Conservation (phyloP, 108 stramenopile genomes). For the Ochromonas danica region DNA sequence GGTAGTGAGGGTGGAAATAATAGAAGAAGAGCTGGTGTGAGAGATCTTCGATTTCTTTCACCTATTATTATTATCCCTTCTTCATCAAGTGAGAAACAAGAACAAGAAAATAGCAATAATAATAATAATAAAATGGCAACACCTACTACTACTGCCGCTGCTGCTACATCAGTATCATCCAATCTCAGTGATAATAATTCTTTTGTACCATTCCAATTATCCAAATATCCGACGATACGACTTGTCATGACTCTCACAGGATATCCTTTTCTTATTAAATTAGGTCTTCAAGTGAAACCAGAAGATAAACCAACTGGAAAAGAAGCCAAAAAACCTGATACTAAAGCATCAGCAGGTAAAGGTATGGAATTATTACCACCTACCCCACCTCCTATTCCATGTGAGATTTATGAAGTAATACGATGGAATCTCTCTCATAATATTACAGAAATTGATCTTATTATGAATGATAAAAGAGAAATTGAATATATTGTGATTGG, state of each 20-base stretch:
- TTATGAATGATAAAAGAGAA: not conserved
- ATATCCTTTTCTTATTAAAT: too few relatives aligned
- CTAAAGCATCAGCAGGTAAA: too few relatives aligned
- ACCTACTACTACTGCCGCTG: not conserved
- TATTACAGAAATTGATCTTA: not conserved
- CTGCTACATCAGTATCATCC: not conserved
- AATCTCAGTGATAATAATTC: not conserved
- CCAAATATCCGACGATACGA: too few relatives aligned
- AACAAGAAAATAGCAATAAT: not conserved
- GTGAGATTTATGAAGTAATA: too few relatives aligned
- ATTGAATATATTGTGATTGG: not conserved
- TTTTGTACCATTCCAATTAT: too few relatives aligned
- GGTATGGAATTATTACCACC: too few relatives aligned
- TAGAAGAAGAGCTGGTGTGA: not conserved
- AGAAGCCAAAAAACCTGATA: too few relatives aligned
- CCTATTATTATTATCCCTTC: not conserved
- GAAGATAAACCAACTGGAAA: too few relatives aligned
- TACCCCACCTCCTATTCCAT: too few relatives aligned
- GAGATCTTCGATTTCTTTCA: not conserved
- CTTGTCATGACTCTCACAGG: too few relatives aligned
- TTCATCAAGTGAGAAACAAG: not conserved
- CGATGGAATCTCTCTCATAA: too few relatives aligned
- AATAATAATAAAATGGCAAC: not conserved
- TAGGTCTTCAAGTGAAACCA: too few relatives aligned
- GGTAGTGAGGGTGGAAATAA: not conserved